These are phyloP conservation scores for Rhizodiscina lignyota DNA, from an alignment of 495 filamentous ascomycete species.

Conservation along the genomic window DNA sequence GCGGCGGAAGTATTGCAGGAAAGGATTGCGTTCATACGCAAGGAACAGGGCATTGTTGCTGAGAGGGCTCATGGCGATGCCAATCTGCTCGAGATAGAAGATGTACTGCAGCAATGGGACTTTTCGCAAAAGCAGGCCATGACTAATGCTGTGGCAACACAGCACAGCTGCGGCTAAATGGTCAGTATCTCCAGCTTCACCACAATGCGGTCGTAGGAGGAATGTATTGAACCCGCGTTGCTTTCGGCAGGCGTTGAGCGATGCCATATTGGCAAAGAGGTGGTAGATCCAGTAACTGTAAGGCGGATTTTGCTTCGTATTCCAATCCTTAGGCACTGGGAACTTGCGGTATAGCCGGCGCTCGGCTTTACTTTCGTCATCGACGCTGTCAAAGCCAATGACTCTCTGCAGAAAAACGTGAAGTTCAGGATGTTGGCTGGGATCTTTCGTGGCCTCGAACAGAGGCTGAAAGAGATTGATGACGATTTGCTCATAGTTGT, in stretches of 20 bases:
- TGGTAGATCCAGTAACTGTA: constrained; percentile 99
- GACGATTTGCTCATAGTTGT: constrained; percentile 78
- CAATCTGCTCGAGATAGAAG: constrained; percentile 95
- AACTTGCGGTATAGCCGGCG: constrained; percentile 85
- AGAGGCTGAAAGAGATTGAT: constrained; percentile 85
- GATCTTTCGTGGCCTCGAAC: constrained; percentile 86
- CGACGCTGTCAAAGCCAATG: constrained; percentile 92
- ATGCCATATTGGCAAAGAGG: constrained; percentile 84
- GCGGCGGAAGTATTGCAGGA: constrained; percentile 82
- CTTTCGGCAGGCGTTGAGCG: constrained; percentile 82
- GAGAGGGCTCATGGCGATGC: constrained; percentile 95
- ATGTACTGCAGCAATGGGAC: constrained; percentile 91
- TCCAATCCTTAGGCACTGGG: constrained; percentile 75
- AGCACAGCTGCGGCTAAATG: constrained; percentile 85
- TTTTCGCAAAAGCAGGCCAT: constrained; percentile 83
- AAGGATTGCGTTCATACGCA: constrained; percentile 94
- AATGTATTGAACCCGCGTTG: constrained; percentile 92
- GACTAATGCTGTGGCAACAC: constrained; percentile 94
- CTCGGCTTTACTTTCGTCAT: constrained; percentile 95
- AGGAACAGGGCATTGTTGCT: constrained; percentile 96
- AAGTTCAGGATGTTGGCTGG: constrained; percentile 72
- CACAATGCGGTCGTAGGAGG: constrained; percentile 82
- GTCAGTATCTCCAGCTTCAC: constrained; percentile 92
- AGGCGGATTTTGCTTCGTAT: constrained; percentile 83
- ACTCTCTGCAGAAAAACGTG: constrained; percentile 92